Evolutionary conservation across 202 grass and related monocot genomes (phyloP).

Genomic region (Eragrostis tef): DNA sequence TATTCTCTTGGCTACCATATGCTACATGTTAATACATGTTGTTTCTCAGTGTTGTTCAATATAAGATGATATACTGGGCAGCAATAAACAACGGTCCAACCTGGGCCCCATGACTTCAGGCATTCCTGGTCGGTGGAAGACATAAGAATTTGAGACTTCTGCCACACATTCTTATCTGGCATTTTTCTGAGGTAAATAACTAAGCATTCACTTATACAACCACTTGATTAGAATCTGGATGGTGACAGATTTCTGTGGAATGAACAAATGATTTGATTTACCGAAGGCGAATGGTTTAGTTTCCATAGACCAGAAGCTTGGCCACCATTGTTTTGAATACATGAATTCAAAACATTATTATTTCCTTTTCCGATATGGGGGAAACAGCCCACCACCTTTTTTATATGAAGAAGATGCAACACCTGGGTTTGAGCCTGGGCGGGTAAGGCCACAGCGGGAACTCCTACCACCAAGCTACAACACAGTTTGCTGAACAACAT

Average conservation of each 20-base stretch:
- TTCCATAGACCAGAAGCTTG: not conserved
- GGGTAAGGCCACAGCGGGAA: not conserved
- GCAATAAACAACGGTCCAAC: not conserved
- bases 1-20: not conserved
- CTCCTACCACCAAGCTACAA: not conserved
- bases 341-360: not conserved
- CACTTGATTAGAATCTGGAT: not conserved
- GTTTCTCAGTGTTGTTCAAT: not conserved
- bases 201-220: not conserved
- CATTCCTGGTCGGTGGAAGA: not conserved
- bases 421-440: not conserved
- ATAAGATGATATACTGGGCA: not conserved
- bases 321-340: not conserved
- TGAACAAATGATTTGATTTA: conserved; percentile 2
- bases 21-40: not conserved
- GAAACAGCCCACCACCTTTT: not conserved
- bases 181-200: not conserved
- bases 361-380: not conserved
- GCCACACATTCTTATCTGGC: not conserved
- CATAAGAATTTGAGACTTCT: not conserved
- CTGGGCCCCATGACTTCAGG: not conserved
- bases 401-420: not conserved
- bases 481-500: not conserved
- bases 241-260: not conserved
- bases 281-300: not conserved